Conservation (phyloP, 768 basidiomycete species). For the Mycena amicta region DNA sequence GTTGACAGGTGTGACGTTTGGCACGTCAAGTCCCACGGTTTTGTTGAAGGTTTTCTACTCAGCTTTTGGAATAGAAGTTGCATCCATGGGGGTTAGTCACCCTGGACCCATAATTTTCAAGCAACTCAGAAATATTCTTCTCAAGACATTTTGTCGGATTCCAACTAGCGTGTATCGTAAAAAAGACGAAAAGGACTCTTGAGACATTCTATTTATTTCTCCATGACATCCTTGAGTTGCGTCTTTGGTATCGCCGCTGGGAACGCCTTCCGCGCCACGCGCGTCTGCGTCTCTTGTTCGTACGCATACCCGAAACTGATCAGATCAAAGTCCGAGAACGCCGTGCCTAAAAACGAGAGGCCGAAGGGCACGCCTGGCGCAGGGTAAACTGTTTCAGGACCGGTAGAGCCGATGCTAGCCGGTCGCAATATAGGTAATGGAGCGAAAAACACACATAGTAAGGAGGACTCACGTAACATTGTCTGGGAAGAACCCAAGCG, state of each 20-base stretch:
- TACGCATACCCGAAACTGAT: constrained; percentile 65
- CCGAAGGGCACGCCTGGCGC: constrained; percentile 65
- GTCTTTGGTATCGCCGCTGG: constrained; percentile 58
- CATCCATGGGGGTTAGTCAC: too few relatives aligned
- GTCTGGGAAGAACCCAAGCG: constrained; percentile 60
- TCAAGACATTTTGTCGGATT: too few relatives aligned
- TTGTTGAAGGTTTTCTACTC: too few relatives aligned
- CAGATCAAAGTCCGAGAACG: constrained; percentile 60
- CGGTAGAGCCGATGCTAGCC: constrained; percentile 37
- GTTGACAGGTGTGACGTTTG: too few relatives aligned
- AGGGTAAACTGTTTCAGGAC: constrained; percentile 47
- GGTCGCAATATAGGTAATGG: not conserved
- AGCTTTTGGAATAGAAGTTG: too few relatives aligned
- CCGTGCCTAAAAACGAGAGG: constrained; percentile 61
- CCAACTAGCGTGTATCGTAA: too few relatives aligned
- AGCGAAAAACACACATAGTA: not conserved
- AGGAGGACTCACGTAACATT: constrained; percentile 33
- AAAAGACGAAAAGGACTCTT: too few relatives aligned
- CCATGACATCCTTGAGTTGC: constrained; percentile 42
- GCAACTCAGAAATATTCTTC: too few relatives aligned
- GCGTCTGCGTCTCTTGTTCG: constrained; percentile 62
- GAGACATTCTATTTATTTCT: too few relatives aligned
- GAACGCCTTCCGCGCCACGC: constrained; percentile 51
- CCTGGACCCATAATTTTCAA: too few relatives aligned
- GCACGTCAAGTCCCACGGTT: too few relatives aligned